Percentiles rank a stretch among this genome's conserved stretches.
These are phyloP conservation scores for Limonium bicolor DNA, from an alignment of 148 eudicot genomes.

Conservation along the genomic window DNA sequence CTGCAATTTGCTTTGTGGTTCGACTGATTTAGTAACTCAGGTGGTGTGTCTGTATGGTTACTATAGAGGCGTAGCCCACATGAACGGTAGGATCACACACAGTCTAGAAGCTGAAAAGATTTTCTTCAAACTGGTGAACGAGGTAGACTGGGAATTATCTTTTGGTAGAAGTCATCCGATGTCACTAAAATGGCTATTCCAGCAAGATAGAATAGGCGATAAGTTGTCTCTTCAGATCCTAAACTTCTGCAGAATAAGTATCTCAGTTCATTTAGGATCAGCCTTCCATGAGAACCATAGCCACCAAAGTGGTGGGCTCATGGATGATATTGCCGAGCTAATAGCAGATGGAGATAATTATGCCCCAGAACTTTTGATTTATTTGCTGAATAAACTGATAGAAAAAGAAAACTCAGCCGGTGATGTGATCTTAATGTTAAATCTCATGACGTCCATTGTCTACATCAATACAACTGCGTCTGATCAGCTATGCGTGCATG, in stretches of 20 bases:
- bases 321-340: constrained; percentile 39
- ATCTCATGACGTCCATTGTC: constrained; percentile 24
- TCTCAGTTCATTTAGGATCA: constrained; percentile 12
- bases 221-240: constrained; percentile 52
- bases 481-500: constrained; percentile 65
- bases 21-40: constrained; percentile 20
- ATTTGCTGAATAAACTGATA: constrained; percentile 31
- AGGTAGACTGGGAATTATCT: constrained; percentile 54
- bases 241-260: constrained; percentile 37
- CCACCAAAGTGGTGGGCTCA: constrained; percentile 18
- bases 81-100: constrained; percentile 48
- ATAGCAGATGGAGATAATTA: constrained; percentile 46
- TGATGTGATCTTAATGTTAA: constrained; percentile 39
- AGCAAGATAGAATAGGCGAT: constrained; percentile 63
- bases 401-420: constrained; percentile 25
- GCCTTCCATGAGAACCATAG: constrained; percentile 11
- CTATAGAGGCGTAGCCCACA: constrained; percentile 53
- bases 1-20: constrained; percentile 23
- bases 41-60: constrained; percentile 63
- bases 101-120: constrained; percentile 80
- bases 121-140: constrained; percentile 44
- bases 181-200: constrained; percentile 83
- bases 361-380: constrained; percentile 40
- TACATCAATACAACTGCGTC: constrained; percentile 56
- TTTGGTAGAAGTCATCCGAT: constrained; percentile 39